Percentiles rank a stretch among this genome's conserved stretches.
phyloP scores from a whole-genome alignment of 2,329 filamentous ascomycete genomes.

The Tolypocladium pustulatum region DNA sequence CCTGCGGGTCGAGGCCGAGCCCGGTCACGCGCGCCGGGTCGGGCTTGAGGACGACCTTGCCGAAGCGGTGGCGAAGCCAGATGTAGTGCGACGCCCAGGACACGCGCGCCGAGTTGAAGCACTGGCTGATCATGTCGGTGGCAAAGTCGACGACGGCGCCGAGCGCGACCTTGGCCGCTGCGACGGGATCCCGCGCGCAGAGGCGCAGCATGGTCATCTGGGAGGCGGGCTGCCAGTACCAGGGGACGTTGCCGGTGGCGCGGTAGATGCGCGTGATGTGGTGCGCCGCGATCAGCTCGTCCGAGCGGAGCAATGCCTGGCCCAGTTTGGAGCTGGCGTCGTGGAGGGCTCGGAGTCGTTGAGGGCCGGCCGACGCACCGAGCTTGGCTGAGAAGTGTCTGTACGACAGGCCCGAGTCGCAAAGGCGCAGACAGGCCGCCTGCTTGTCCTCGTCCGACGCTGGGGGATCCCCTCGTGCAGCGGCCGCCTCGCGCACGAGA shows the following conservation, averaged over 20 bases:
- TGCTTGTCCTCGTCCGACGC: not conserved
- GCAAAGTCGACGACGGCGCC: slow-evolving; percentile 6
- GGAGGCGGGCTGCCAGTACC: slow-evolving; percentile 12
- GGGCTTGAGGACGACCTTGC: not conserved
- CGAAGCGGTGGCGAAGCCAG: slow-evolving; percentile 5
- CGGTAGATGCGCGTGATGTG: slow-evolving; percentile 11
- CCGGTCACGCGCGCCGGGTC: not conserved
- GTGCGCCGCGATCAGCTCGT: slow-evolving; percentile 4
- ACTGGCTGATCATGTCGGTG: slow-evolving; percentile 6
- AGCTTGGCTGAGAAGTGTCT: slow-evolving; percentile 1
- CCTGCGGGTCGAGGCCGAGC: slow-evolving; percentile 7
- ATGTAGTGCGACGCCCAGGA: not conserved
- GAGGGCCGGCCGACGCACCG: not conserved
- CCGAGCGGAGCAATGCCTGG: slow-evolving; percentile 4
- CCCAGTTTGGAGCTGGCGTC: slow-evolving; percentile 3
- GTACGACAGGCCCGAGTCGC: slow-evolving; percentile 9
- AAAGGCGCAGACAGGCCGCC: slow-evolving; percentile 7
- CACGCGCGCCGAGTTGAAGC: slow-evolving; percentile 5
- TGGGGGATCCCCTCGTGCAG: not conserved
- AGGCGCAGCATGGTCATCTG: slow-evolving; percentile 6
- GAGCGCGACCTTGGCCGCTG: slow-evolving; percentile 1
- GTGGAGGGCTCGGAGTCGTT: slow-evolving; percentile 3
- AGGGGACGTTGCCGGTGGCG: slow-evolving; percentile 11
- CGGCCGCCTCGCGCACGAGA: slow-evolving; percentile 6
- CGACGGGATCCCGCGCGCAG: slow-evolving; percentile 9